Evolutionary conservation across 257 asterid species (phyloP), one percentile per base, ranked within the genome.

Genomic region (Eustoma russellianum): DNA sequence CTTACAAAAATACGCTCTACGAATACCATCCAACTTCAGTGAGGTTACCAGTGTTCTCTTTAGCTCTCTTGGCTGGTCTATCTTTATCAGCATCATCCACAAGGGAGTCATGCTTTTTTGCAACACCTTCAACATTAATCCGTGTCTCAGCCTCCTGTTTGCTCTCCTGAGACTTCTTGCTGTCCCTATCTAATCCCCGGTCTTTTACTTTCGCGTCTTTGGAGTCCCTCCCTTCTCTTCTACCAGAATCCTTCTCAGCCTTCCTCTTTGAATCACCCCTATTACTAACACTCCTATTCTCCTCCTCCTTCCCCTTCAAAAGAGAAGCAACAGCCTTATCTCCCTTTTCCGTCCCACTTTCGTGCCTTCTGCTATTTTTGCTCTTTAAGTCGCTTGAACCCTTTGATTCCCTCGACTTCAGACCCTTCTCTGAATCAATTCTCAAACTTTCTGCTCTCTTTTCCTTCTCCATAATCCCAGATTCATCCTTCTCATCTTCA

Each of bases 21-120:
- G 62, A 61, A 53, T 57, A 54, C 46, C 56, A 50, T 66, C 66
- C 71, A 74, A 63, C 55, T 46, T 16, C 55, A 52, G 53, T 51
- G 70, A 83, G 74, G 86, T 78, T 79, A 91, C 98, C 97, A 55
- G 85, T 63, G 77, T 69, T 77, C 69, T 88, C 91, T 72, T 83
- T 77, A 41, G 78, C 59, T 41, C 81, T 82, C 77, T 82, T 92
- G 53, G 74, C 72, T 62, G 66, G 92, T 63, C 73, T 79, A 60
- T 85, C 97, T 60, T 83, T 85, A 56, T 62, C 63, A 55, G 71
- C 56, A 71, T 75, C 91, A 11, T 67, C 89, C 49, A 64, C 33
- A 14, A 62, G 84, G 16, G 75, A 40, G 68, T 71, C 83, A 55
- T 70, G 83, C 72, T 87, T 79, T 83, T 74, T 85, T 46, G 48